Base-by-base conservation (phyloP, 768 basidiomycete species). In the Gymnopilus junonius region DNA sequence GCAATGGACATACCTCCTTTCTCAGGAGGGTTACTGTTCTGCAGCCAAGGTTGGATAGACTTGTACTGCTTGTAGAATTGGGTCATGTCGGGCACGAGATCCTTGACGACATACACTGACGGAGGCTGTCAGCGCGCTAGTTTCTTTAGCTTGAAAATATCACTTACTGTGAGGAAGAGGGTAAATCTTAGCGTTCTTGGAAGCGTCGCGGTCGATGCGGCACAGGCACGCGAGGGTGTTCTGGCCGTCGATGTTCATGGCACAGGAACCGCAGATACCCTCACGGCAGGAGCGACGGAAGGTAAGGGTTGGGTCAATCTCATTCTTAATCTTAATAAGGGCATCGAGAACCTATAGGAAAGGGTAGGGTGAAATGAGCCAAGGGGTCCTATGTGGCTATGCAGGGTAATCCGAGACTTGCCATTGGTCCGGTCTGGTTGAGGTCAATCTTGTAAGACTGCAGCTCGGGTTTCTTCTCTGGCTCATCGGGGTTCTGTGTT, bases 11-110 rank as follows among this genome's bases (percentile, higher is more conserved):
- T 53, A 77, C 82, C 87, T 65, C 82, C 87, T 64, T 88, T 78
- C 66, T 83, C 92, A 2, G 95, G 95, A 0, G 91, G 91, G 76
- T 92, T 94, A 76, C 95, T 91, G 77, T 95, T 95, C 83, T 97
- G 90, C 37, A 98, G 85, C 83, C 89, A 99, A 4, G 97, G 97
- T 76, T 99, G 90, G 77, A 99, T 97, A 17, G 95, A 96, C 80
- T 99, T 99, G 92, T 99, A 99, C 76, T 99, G 97, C 77, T 99
- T 98, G 89, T 95, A 96, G 86, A 96, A 96, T 66, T 87, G 87
- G 10, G 92, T 93, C 68, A 93, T 81, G 80, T 94, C 91, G 20
- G 93, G 94, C 2, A 99, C 96, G 71, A 99, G 90, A 79, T 99
- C 97, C 83, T 99, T 98, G 77, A 99, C 95, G 73, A 98, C 86